A percentile compares a stretch with the other conserved stretches of the same genome.
Evolutionary conservation across 2,329 filamentous ascomycete species (phyloP).

Genomic region (Exophiala dermatitidis): DNA sequence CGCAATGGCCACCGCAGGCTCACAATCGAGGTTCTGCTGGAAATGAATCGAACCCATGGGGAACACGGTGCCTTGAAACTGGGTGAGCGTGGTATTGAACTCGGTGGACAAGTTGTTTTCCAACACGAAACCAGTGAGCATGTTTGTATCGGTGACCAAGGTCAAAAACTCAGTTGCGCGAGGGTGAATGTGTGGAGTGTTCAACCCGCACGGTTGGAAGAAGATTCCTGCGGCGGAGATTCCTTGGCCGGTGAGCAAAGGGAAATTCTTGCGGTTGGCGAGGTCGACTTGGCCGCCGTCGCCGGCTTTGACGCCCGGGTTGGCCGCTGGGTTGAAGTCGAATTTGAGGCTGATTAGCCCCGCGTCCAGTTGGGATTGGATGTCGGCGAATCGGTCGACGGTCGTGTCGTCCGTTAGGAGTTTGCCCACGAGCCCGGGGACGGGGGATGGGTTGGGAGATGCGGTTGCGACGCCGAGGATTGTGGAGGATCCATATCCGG

Average conservation of each 20-base stretch:
- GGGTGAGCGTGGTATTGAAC: constrained; percentile 35
- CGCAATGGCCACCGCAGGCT: constrained; percentile 40
- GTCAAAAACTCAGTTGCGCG: constrained; percentile 45
- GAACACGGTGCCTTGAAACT: constrained; percentile 43
- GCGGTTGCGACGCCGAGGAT: constrained; percentile 17
- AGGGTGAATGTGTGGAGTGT: constrained; percentile 44
- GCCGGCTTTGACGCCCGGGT: constrained; percentile 21
- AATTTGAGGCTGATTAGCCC: constrained; percentile 25
- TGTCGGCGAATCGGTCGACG: constrained; percentile 21
- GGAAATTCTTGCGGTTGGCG: constrained; percentile 26
- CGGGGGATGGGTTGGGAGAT: constrained; percentile 19
- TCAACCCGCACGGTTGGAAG: constrained; percentile 39
- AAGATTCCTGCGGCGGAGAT: constrained; percentile 26
- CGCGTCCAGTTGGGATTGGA: constrained; percentile 18
- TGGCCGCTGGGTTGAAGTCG: constrained; percentile 27
- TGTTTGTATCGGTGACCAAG: constrained; percentile 35
- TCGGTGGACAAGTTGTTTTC: constrained; percentile 41
- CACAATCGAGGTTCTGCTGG: constrained; percentile 44
- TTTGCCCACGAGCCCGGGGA: constrained; percentile 21
- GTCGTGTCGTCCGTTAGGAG: constrained; percentile 23
- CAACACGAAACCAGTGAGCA: constrained; percentile 42
- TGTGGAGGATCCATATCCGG: not conserved
- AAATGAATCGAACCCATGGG: constrained; percentile 43
- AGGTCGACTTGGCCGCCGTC: constrained; percentile 29
- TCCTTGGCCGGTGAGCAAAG: constrained; percentile 25